Conservation (phyloP, 352 stramenopile species). For the Globisporangium canariense region DNA sequence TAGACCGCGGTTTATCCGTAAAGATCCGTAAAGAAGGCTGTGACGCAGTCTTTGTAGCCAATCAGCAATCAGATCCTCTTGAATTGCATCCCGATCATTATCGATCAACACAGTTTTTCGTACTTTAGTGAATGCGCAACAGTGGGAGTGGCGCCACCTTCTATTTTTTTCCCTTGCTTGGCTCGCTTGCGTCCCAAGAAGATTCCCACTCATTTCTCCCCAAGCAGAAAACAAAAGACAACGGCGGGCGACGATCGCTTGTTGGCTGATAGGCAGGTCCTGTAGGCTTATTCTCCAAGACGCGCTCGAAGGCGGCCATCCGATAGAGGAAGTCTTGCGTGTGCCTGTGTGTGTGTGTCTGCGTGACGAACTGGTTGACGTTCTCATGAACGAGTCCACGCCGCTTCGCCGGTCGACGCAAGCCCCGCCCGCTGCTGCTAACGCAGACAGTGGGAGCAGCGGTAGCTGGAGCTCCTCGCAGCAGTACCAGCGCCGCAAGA, state of each 20-base stretch:
- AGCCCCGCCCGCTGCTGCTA: conserved; percentile 18
- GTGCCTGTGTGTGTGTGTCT: neutral
- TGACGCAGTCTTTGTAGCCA: conserved; percentile 1
- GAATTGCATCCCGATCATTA: neutral
- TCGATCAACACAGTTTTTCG: neutral
- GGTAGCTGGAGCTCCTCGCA: conserved; percentile 5
- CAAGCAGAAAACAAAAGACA: conserved; percentile 15
- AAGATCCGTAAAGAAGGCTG: too few relatives aligned
- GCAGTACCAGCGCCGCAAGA: conserved; percentile 11
- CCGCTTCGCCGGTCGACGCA: conserved; percentile 34
- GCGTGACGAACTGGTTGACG: neutral
- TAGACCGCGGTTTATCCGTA: too few relatives aligned
- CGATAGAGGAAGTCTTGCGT: neutral
- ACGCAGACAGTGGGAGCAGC: conserved; percentile 9
- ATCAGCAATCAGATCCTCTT: conserved; percentile 6
- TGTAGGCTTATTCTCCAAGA: conserved; percentile 3
- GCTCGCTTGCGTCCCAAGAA: neutral
- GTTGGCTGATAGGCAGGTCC: neutral
- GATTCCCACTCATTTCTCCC: conserved; percentile 5
- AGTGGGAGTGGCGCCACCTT: conserved; percentile 15
- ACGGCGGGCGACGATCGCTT: neutral
- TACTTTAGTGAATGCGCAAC: neutral
- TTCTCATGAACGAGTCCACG: conserved; percentile 44
- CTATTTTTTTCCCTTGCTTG: conserved; percentile 1
- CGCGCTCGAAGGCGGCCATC: neutral